These are phyloP conservation scores for Sporothrix phasma DNA, from an alignment of 2,329 filamentous ascomycete genomes.

Conservation along the genomic window DNA sequence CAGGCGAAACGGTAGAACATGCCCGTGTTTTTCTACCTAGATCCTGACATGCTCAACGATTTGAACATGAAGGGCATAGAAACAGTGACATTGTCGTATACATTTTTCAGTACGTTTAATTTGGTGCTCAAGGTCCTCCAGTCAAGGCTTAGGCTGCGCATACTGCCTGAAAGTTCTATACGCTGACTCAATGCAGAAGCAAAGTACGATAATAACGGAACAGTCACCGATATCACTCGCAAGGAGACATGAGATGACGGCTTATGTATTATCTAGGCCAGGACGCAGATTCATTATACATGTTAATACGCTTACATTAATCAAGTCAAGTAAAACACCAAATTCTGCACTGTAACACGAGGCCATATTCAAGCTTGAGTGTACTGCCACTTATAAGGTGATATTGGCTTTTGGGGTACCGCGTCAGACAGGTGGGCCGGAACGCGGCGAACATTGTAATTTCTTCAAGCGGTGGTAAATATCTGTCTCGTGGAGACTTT, in stretches of 20 bases:
- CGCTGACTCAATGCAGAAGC: slow-evolving; percentile 47
- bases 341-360: neutral
- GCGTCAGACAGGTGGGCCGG: too few species aligned
- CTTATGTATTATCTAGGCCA: neutral
- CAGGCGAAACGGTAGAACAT: slow-evolving; percentile 97
- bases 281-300: neutral
- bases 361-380: too few species aligned
- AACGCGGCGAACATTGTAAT: too few species aligned
- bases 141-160: neutral
- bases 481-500: too few species aligned
- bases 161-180: neutral
- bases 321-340: neutral
- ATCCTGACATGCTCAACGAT: slow-evolving; percentile 88
- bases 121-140: neutral
- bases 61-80: slow-evolving; percentile 88
- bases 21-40: slow-evolving; percentile 99
- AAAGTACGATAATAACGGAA: slow-evolving; percentile 72
- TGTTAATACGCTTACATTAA: neutral
- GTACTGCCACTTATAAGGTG: too few species aligned
- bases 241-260: neutral
- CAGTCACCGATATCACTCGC: slow-evolving; percentile 37
- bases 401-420: too few species aligned
- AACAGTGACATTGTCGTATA: slow-evolving; percentile 92
- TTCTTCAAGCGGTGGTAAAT: too few species aligned
- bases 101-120: slow-evolving; percentile 78